Evolutionary conservation across 2,329 filamentous ascomycete genomes (phyloP), one percentile per base, ranked within the genome.

Genomic region (Magnaporthiopsis incrustans): DNA sequence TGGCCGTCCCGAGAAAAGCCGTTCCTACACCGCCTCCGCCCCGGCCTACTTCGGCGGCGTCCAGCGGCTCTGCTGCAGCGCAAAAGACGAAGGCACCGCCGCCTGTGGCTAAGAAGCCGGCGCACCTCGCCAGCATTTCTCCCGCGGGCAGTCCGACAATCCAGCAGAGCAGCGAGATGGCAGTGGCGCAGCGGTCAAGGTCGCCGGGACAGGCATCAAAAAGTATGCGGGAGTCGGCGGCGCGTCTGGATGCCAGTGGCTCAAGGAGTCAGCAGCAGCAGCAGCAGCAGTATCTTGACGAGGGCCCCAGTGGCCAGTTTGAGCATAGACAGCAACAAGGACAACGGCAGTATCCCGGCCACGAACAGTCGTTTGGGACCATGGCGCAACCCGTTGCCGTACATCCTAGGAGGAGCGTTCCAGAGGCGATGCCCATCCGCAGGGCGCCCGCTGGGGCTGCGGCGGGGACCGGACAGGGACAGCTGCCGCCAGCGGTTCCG

Each of bases 41-140:
- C 4, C 59, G 62, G 64, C 50, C 71, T 65, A 7, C 65, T 44
- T 64, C 71, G 67, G 25, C 67, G 66, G 32, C 75, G 74, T 25
- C 75, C 75, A 25, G 71, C 25, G 71, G 74, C 3, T 77, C 79
- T 1, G 73, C 73, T 56, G 73, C 74, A 38, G 68, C 71, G 32
- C 68, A 72, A 12, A 81, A 80, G 67, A 70, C 74, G 18, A 82
- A 81, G 67, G 71, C 75, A 12, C 75, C 82, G n/a, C 85, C 83
- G 6, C 82, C 82, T 1, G 78, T 89, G 61, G 87, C 86, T 27
- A 84, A 79, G 72, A 90, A 90, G 69, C 87, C 87, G 1, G 78
- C 82, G 2, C 83, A 86, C 67, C 77, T 86, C 5, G 69, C 75
- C 22, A 74, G 74, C 14, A 68, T 71, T 18, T 73, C 70, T 15